Evolutionary conservation across 2,329 filamentous ascomycete species (phyloP).

Genomic region (Aspergillus fischeri): DNA sequence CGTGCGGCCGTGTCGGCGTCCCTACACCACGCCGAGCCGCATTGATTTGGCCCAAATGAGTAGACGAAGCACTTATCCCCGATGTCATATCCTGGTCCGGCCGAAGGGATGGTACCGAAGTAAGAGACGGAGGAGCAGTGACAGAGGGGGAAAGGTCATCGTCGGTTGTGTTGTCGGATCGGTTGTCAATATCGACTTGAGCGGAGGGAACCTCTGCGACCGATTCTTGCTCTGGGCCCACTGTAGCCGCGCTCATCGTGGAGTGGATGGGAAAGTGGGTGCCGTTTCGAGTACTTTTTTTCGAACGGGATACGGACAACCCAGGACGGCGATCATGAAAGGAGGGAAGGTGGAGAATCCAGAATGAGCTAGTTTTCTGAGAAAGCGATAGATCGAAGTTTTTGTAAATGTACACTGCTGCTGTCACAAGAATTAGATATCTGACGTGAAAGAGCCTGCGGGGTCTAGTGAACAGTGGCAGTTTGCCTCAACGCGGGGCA

Average conservation of each 20-base stretch:
- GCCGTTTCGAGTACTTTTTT: neutral
- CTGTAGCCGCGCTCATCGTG: conserved; percentile 6
- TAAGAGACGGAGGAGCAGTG: conserved; percentile 31
- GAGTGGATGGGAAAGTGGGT: neutral
- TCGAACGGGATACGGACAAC: neutral
- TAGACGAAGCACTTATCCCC: conserved; percentile 76
- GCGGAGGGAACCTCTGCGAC: conserved; percentile 17
- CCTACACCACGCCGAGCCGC: conserved; percentile 52
- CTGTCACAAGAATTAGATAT: neutral
- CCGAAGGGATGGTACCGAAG: conserved; percentile 26
- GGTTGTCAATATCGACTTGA: conserved; percentile 16
- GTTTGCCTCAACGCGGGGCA: conserved; percentile 2
- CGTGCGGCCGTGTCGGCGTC: conserved; percentile 21
- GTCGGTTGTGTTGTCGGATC: conserved; percentile 16
- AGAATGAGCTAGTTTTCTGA: conserved; percentile 1
- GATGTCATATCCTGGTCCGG: conserved; percentile 20
- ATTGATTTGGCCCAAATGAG: conserved; percentile 71
- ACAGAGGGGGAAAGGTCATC: conserved; percentile 17
- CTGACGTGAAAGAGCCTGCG: neutral
- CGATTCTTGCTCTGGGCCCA: conserved; percentile 20
- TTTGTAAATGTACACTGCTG: neutral
- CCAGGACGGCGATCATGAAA: neutral
- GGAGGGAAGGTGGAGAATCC: neutral
- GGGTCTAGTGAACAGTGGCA: neutral
- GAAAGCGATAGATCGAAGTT: neutral